Evolutionary conservation across 2,329 filamentous ascomycete species (phyloP), one percentile per base, ranked within the genome.

Genomic region (Penicillium concentricum): DNA sequence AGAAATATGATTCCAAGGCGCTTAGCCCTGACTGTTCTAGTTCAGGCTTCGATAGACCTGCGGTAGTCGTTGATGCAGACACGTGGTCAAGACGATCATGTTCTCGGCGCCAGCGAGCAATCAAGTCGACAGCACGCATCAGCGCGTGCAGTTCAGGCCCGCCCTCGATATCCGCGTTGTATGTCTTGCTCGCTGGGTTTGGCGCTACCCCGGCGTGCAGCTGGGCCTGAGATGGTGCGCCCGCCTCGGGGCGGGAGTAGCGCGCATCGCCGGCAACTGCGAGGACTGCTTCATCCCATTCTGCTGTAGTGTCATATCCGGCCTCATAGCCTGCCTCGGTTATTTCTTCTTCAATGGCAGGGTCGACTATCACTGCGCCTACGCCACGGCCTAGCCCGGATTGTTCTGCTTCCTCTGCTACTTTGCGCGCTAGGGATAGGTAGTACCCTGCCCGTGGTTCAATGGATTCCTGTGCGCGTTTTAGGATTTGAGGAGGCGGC

Each of bases 361-460:
- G 74, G 56, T 80, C 77, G 24, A 79, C 78, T 20, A 79, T 70
- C 13, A 80, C 78, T 8, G 76, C 77, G 28, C 77, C 78, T 4
- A 79, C 69, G 0, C 66, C 61, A 16, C 76, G 71, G 20, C 78
- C 78, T 26, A 69, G 69, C 8, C 74, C 72, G 2, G 67, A 68
- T 44, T 67, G 52, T 39, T 70, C 64, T 24, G 76, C 70, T 62
- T 79, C 76, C 5, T 66, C 55, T 1, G 75, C 78, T 30, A 78
- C 69, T 34, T 66, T 61, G 35, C 65, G 65, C 9, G 78, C 77
- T 1, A 80, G 65, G 8, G 72, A 65, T 16, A 80, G 62, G 42
- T 77, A 79, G 22, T 65, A 61, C 0, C 75, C 74, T 22, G 75
- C 74, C 7, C 65, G 62, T 2, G 70, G 73, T 32, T 71, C 65